These are phyloP conservation scores for Tricholoma terreum DNA, from an alignment of 768 basidiomycete species.

Conservation along the genomic window DNA sequence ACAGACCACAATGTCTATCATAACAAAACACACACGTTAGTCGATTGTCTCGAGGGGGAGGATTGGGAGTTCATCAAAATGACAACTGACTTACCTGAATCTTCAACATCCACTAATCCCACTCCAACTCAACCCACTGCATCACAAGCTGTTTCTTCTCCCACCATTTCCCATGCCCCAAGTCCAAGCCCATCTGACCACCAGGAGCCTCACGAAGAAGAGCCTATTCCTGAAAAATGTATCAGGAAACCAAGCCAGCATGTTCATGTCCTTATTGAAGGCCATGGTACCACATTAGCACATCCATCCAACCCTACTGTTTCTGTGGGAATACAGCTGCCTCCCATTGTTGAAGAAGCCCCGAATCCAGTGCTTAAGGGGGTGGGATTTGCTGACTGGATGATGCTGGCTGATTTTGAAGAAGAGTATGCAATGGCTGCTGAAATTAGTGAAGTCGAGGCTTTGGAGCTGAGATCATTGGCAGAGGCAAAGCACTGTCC, in stretches of 20 bases:
- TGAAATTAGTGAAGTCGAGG: neutral
- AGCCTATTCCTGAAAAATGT: too few relatives aligned
- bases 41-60: too few relatives aligned
- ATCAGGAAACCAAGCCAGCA: neutral
- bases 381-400: conserved; percentile 5
- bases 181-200: neutral
- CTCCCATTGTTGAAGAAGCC: neutral
- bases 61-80: too few relatives aligned
- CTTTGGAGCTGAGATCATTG: conserved; percentile 11
- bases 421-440: conserved; percentile 12
- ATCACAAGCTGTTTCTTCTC: neutral
- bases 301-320: neutral
- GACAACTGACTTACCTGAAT: too few relatives aligned
- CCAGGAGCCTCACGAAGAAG: neutral
- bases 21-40: conserved; percentile 1
- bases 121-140: neutral
- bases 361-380: neutral
- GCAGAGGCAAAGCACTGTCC: conserved; percentile 12
- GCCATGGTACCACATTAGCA: neutral
- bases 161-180: neutral
- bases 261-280: conserved; percentile 1
- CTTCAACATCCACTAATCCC: too few relatives aligned
- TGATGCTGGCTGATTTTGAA: conserved; percentile 1
- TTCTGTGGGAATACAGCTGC: neutral
- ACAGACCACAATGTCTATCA: conserved; percentile 28